A percentile compares a stretch with the other conserved stretches of the same genome.
Conservation (phyloP, 129 eudicot species). For the Scalesia atractyloides region DNA sequence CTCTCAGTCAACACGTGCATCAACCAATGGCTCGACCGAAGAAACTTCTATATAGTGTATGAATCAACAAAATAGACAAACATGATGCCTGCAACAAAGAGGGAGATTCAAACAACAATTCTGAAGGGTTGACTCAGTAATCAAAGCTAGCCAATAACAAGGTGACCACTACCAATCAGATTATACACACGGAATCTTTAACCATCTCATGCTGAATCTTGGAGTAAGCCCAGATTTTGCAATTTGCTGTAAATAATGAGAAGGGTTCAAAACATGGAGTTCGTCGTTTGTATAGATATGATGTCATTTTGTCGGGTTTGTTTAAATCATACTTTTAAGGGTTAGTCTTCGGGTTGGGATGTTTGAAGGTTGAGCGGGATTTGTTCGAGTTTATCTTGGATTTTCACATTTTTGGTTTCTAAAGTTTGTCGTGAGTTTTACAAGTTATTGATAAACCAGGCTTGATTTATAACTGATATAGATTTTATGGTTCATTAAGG, state of each 20-base stretch:
- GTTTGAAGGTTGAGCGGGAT: slow-evolving; percentile 14
- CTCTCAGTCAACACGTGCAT: slow-evolving; percentile 18
- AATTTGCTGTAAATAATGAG: slow-evolving; percentile 26
- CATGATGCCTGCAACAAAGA: background rate
- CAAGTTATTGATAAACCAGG: too few species aligned
- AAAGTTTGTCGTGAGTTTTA: too few species aligned
- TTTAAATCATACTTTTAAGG: background rate
- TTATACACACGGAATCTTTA: slow-evolving; percentile 1
- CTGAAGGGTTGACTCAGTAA: background rate
- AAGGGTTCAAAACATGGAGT: background rate
- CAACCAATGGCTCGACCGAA: slow-evolving; percentile 18
- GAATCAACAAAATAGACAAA: slow-evolving; percentile 5
- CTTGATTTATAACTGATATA: too few species aligned
- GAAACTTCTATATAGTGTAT: slow-evolving; percentile 37
- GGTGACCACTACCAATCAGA: slow-evolving; percentile 18
- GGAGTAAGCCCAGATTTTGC: slow-evolving; percentile 19
- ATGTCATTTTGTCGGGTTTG: slow-evolving; percentile 13
- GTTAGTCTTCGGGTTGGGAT: background rate
- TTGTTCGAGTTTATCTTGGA: too few species aligned
- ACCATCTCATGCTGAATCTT: slow-evolving; percentile 7
- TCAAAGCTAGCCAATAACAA: slow-evolving; percentile 34
- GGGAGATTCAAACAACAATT: background rate
- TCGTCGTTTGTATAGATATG: slow-evolving; percentile 31
- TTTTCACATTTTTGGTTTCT: too few species aligned
- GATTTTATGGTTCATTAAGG: too few species aligned